Evolutionary conservation across 345 rosid species (phyloP), one percentile per base, ranked within the genome.

Genomic region (Microcos paniculata): DNA sequence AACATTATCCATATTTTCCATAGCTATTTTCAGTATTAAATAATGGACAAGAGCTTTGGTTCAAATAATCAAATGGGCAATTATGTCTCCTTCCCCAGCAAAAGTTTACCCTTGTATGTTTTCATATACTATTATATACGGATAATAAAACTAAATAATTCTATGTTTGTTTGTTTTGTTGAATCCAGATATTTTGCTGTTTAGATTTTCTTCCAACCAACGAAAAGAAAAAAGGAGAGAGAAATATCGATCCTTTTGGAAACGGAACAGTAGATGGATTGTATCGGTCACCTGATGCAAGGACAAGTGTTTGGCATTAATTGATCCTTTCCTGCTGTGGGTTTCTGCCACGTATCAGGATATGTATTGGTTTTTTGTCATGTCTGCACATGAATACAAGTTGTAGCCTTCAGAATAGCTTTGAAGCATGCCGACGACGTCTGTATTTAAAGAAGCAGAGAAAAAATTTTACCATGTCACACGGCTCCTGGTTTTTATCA

Each of bases 301-400:
- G 68, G 72, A 72, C 83, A 48, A 65, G 72, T 55, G 53, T 53
- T 76, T 59, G 51, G 70, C 63, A 62, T 71, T 53, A 48, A 48
- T 13, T 70, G 64, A 23, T 18, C 56, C 40, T 35, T 38, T 18
- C 21, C 40, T n/a, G 9, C 7, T 8, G 70, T 48, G 75, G 62
- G 40, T 35, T 76, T 61, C 40, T 16, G 62, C 70, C 75, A 77
- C 52, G 75, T 76, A 16, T 46, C 69, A 49, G 42, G 31, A 33
- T 8, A 0, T 58, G 24, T 16, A 12, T 57, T 58, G 68, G 18
- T 53, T 24, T 58, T 26, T 61, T 61, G 35, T 62, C 74, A 16
- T 19, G 19, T 70, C 66, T 53, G 26, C 23, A 65, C 38, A 6
- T 3, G 19, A 24, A 75, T 15, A 38, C 53, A 56, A 31, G 31